A percentile compares a stretch with the other conserved stretches of the same genome.
Evolutionary conservation across 108 stramenopile species (phyloP).

Genomic region (Cylindrotheca fusiformis): DNA sequence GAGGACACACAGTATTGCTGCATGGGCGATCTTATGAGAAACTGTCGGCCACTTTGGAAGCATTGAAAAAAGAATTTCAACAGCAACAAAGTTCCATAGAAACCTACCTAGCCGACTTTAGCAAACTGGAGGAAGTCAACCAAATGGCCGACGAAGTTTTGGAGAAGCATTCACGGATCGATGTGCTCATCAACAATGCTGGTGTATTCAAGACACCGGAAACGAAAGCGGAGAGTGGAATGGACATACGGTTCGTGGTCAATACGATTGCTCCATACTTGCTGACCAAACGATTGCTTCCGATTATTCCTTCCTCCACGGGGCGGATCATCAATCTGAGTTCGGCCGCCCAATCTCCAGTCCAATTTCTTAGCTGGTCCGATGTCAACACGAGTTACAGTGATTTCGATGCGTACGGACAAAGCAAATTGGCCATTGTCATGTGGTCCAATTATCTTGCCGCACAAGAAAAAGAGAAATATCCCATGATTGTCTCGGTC

Average conservation of each 20-base stretch:
- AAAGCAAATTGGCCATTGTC: slow-evolving; percentile 25
- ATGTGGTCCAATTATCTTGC: slow-evolving; percentile 20
- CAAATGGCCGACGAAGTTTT: neutral
- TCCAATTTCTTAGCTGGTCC: slow-evolving; percentile 1
- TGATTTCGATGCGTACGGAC: slow-evolving; percentile 23
- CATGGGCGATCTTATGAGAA: slow-evolving; percentile 35
- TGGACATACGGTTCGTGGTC: slow-evolving; percentile 20
- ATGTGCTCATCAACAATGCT: slow-evolving; percentile 26
- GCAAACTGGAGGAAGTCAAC: neutral
- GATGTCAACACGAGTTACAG: neutral
- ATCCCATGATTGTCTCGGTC: slow-evolving; percentile 3
- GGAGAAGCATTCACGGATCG: neutral
- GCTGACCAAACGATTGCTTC: slow-evolving; percentile 7
- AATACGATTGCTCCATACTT: slow-evolving; percentile 24
- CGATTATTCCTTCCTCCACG: neutral
- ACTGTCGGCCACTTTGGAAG: neutral
- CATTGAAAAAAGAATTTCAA: neutral
- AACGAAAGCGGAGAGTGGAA: neutral
- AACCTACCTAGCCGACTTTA: neutral
- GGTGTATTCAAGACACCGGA: slow-evolving; percentile 7
- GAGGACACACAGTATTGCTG: slow-evolving; percentile 42
- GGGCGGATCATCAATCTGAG: slow-evolving; percentile 22
- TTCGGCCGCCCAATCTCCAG: slow-evolving; percentile 21
- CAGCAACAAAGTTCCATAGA: neutral
- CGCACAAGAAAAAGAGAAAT: neutral